Conservation (phyloP, 208 protist species). For the Novymonas esmeraldas region DNA sequence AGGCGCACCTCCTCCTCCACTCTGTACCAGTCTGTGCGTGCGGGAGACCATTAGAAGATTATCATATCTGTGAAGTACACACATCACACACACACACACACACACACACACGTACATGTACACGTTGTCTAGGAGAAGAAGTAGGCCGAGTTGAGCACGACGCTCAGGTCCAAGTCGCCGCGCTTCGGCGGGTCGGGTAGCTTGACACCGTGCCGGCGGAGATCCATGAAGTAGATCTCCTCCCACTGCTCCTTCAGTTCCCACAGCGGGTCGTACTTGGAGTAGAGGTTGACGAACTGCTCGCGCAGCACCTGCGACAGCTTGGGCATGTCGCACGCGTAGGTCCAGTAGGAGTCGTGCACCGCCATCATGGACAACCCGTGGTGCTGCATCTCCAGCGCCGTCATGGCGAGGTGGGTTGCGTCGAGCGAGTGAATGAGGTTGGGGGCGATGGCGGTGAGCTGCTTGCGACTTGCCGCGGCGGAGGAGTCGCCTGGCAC, state of each 20-base stretch:
- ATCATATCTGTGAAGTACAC: neutral
- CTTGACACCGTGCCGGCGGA: constrained; percentile 78
- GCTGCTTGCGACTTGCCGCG: constrained; percentile 87
- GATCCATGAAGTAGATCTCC: constrained; percentile 88
- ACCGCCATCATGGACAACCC: constrained; percentile 96
- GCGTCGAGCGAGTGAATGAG: constrained; percentile 99
- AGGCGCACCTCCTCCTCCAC: too few species aligned
- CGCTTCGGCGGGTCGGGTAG: constrained; percentile 90
- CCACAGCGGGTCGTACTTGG: constrained; percentile 89
- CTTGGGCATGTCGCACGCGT: constrained; percentile 92
- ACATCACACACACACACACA: neutral
- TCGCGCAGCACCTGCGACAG: constrained; percentile 95
- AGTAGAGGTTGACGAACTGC: constrained; percentile 97
- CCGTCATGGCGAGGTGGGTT: constrained; percentile 98
- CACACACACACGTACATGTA: neutral
- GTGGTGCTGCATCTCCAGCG: constrained; percentile 88
- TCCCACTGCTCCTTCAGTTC: constrained; percentile 94
- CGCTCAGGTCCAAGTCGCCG: constrained; percentile 83
- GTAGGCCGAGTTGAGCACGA: constrained; percentile 90
- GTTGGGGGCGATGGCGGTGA: constrained; percentile 98
- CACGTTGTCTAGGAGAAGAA: constrained; percentile 82
- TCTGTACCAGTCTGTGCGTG: too few species aligned
- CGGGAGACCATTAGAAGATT: too few species aligned
- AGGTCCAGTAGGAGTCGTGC: constrained; percentile 99
- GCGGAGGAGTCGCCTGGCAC: constrained; percentile 74